These are phyloP conservation scores for Mycena kentingensis DNA, from an alignment of 768 basidiomycete genomes.

Conservation along the genomic window DNA sequence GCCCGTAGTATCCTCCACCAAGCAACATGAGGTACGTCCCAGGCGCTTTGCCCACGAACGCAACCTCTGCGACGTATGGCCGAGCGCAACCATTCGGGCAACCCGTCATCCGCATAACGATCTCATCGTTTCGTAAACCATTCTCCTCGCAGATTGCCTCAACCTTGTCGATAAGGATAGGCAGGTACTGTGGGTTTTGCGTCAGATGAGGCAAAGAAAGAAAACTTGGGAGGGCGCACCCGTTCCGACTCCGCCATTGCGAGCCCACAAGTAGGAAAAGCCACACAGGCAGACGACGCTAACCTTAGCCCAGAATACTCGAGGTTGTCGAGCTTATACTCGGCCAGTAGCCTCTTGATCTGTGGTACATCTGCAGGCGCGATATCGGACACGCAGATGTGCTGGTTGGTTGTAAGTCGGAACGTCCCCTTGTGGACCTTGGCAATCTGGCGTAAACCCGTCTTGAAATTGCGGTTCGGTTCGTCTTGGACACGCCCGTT, in stretches of 20 bases:
- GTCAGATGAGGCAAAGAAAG: conserved; percentile 3
- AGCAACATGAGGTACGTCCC: conserved; percentile 93
- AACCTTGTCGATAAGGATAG: conserved; percentile 89
- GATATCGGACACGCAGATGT: conserved; percentile 85
- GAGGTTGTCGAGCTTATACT: conserved; percentile 91
- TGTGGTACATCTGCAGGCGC: conserved; percentile 65
- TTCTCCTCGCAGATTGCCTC: conserved; percentile 94
- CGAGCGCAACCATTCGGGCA: conserved; percentile 94
- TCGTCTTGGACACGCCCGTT: conserved; percentile 98
- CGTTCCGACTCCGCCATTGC: conserved; percentile 58
- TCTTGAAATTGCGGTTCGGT: conserved; percentile 87
- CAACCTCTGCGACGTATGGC: conserved; percentile 95
- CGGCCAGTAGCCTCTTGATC: conserved; percentile 77
- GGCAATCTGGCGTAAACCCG: conserved; percentile 89
- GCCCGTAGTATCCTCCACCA: conserved; percentile 93
- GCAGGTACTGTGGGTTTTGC: conserved; percentile 69
- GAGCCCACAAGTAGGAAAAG: conserved; percentile 91
- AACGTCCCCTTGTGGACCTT: conserved; percentile 93
- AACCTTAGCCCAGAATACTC: conserved; percentile 76
- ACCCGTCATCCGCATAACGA: conserved; percentile 99
- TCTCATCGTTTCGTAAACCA: conserved; percentile 90
- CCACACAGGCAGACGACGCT: conserved; percentile 93
- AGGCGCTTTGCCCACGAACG: conserved; percentile 95
- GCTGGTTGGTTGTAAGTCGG: conserved; percentile 94
- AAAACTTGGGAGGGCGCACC: conserved; percentile 31